phyloP scores from a whole-genome alignment of 495 filamentous ascomycete genomes.

The Cercophora samala region DNA sequence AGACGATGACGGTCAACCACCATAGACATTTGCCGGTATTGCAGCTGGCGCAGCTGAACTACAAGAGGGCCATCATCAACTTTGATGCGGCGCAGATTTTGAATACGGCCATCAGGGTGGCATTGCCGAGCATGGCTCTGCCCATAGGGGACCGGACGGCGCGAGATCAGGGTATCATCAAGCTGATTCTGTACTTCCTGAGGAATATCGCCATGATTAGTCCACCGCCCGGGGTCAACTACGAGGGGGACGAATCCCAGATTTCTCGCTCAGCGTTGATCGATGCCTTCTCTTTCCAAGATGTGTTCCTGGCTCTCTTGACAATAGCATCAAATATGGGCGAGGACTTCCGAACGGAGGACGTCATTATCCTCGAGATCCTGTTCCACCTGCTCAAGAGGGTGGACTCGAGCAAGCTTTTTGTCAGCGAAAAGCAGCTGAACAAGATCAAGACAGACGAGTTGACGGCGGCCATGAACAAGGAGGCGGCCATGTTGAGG shows the following conservation, averaged over 20 bases:
- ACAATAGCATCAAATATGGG: constrained; percentile 86
- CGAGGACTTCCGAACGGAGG: constrained; percentile 86
- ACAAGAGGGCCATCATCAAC: constrained; percentile 85
- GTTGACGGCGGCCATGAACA: constrained; percentile 65
- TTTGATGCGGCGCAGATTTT: constrained; percentile 73
- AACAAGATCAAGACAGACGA: constrained; percentile 66
- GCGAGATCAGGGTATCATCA: constrained; percentile 91
- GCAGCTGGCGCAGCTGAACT: constrained; percentile 78
- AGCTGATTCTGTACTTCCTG: constrained; percentile 81
- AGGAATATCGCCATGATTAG: constrained; percentile 84
- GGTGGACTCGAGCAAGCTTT: constrained; percentile 79
- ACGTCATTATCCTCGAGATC: constrained; percentile 80
- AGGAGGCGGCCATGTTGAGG: constrained; percentile 76
- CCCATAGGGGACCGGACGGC: constrained; percentile 68
- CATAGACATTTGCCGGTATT: constrained; percentile 85
- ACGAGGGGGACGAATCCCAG: constrained; percentile 75
- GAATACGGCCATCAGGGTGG: constrained; percentile 71
- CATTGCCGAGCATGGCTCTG: constrained; percentile 81
- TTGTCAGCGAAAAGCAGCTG: constrained; percentile 72
- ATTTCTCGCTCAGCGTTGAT: constrained; percentile 84
- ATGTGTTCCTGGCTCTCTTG: constrained; percentile 79
- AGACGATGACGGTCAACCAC: constrained; percentile 87
- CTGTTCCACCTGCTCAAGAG: constrained; percentile 91
- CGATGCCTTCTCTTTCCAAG: constrained; percentile 82
- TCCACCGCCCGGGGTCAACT: constrained; percentile 55